phyloP scores from a whole-genome alignment of 2,329 filamentous ascomycete species.

The Purpureocillium lavendulum region DNA sequence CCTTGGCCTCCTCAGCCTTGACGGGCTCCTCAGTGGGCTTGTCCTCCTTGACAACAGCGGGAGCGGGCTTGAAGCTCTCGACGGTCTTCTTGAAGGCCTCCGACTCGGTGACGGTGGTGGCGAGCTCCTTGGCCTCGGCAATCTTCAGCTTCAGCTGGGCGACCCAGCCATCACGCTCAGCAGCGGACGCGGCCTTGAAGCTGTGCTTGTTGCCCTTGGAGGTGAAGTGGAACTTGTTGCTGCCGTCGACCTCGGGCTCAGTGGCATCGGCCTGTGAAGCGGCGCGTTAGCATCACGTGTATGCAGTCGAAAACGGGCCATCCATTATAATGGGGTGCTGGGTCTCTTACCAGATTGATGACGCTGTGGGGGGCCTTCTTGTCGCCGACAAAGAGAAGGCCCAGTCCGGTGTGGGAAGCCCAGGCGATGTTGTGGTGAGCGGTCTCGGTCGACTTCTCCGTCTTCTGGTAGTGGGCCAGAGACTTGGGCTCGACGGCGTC shows the following conservation, averaged over 20 bases:
- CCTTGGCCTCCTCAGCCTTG: conserved; percentile 27
- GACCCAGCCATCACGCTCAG: conserved; percentile 91
- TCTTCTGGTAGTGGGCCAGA: conserved; percentile 70
- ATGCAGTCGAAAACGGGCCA: background rate
- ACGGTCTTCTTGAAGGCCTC: conserved; percentile 85
- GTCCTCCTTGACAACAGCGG: conserved; percentile 19
- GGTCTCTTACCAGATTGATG: conserved; percentile 67
- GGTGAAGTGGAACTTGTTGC: conserved; percentile 79
- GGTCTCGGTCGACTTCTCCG: conserved; percentile 71
- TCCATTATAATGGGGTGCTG: background rate
- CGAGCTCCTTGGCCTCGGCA: conserved; percentile 75
- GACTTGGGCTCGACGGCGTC: conserved; percentile 67
- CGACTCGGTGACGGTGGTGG: conserved; percentile 62
- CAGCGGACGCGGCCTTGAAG: conserved; percentile 69
- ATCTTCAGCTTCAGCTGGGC: conserved; percentile 74
- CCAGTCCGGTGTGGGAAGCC: conserved; percentile 91
- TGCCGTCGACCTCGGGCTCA: conserved; percentile 68
- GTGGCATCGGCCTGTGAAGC: conserved; percentile 46
- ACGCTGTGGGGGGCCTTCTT: conserved; percentile 74
- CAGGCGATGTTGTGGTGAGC: conserved; percentile 78
- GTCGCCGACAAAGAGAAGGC: conserved; percentile 84
- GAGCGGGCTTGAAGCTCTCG: conserved; percentile 54
- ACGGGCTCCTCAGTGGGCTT: conserved; percentile 20
- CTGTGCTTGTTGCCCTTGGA: conserved; percentile 83
- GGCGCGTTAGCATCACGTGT: conserved; percentile 3